These are phyloP conservation scores for Corchorus olitorius DNA, from an alignment of 345 rosid genomes.

Conservation along the genomic window DNA sequence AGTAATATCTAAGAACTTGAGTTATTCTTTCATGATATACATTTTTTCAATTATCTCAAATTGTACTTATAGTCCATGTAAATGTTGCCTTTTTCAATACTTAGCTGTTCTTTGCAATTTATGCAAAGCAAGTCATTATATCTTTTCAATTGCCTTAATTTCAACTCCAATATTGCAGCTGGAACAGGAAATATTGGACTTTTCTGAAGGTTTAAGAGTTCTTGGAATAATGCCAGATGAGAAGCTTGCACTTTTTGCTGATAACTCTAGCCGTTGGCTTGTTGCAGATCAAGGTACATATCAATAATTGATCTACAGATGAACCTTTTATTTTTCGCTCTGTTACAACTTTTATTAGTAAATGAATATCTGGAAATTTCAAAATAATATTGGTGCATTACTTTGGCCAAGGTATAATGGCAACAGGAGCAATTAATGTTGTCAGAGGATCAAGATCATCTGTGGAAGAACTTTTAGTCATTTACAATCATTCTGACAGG, in stretches of 20 bases:
- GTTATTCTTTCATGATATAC: background rate
- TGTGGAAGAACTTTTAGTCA: slow-evolving; percentile 78
- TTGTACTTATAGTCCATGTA: background rate
- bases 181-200: slow-evolving; percentile 81
- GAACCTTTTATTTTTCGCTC: background rate
- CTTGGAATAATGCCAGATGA: slow-evolving; percentile 82
- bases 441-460: slow-evolving; percentile 93
- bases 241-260: slow-evolving; percentile 87
- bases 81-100: background rate
- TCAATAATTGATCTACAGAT: background rate
- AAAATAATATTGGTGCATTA: slow-evolving; percentile 11
- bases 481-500: slow-evolving; percentile 94
- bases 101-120: background rate
- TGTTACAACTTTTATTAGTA: slow-evolving; percentile 13
- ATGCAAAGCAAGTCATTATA: background rate
- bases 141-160: slow-evolving; percentile 15
- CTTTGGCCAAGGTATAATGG: slow-evolving; percentile 72
- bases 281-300: slow-evolving; percentile 86
- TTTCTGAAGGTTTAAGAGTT: slow-evolving; percentile 84
- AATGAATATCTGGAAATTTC: slow-evolving; percentile 10
- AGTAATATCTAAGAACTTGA: background rate
- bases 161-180: slow-evolving; percentile 50
- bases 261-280: slow-evolving; percentile 95
- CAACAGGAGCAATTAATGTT: slow-evolving; percentile 91
- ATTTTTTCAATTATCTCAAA: background rate